Conservation (phyloP, 352 stramenopile species). For the Phytopythium chamaehyphon region DNA sequence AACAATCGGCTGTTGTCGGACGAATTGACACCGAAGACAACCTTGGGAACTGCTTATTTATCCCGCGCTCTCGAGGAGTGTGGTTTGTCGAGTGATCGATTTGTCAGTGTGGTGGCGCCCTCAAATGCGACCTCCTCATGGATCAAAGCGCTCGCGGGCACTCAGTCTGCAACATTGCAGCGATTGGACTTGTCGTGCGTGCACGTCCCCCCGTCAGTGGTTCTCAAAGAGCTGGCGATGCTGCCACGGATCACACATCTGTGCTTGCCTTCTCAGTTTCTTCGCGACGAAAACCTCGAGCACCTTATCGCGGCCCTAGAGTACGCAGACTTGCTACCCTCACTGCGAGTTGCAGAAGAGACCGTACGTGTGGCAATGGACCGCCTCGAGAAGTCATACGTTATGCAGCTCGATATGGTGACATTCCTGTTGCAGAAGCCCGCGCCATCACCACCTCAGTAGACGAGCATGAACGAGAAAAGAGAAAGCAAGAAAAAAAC, state of each 20-base stretch:
- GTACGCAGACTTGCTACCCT: constrained; percentile 42
- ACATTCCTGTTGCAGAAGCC: constrained; percentile 44
- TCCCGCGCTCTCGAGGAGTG: constrained; percentile 37
- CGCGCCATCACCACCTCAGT: neutral
- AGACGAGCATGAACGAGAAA: too few species aligned
- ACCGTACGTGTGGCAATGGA: constrained; percentile 59
- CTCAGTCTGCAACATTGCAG: constrained; percentile 53
- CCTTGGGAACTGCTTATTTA: constrained; percentile 43
- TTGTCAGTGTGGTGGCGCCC: constrained; percentile 61
- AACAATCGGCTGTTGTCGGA: neutral
- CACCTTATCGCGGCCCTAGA: constrained; percentile 66
- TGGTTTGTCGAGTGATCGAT: constrained; percentile 43
- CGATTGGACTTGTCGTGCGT: constrained; percentile 57
- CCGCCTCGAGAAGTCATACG: constrained; percentile 64
- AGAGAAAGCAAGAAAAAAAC: too few species aligned
- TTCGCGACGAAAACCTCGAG: constrained; percentile 72
- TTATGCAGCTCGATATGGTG: constrained; percentile 68
- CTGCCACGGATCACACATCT: constrained; percentile 59
- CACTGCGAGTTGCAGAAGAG: constrained; percentile 49
- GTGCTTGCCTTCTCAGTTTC: constrained; percentile 52
- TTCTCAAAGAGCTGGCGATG: constrained; percentile 50
- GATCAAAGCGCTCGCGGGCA: constrained; percentile 46
- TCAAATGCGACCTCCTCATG: constrained; percentile 51
- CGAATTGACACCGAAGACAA: constrained; percentile 39
- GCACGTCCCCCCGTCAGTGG: constrained; percentile 50